Base-by-base conservation (phyloP, 108 stramenopile genomes). In the Conticribra weissflogii region DNA sequence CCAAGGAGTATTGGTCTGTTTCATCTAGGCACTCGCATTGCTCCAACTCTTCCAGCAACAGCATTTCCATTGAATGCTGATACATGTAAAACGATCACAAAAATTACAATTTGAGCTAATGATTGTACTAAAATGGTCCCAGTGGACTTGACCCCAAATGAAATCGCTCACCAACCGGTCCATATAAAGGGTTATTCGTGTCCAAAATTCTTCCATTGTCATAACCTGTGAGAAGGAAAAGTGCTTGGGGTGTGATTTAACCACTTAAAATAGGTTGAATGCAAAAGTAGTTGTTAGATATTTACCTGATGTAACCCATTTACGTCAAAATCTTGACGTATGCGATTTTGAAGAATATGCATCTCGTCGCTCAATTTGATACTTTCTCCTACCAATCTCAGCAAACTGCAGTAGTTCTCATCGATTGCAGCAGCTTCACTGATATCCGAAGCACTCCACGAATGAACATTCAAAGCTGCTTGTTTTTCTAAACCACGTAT, bases 41-140 rank as follows among this genome's bases (percentile, higher is more conserved):
- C 14, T 80, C 55, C 25, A 70, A 24, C 51, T 91, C 90, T 54
- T 91, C 90, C 5, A 91, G 55, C 1, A 91, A 34, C 48, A 87
- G 63, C 29, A 91, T 41, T 57, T 91, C 90, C 46, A 85, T 68
- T 22, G 83, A 74, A 53, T 88, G 90, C 14, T n/a, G n/a, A n/a
- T n/a, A n/a, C n/a, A n/a, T n/a, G n/a, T n/a, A n/a, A n/a, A n/a
- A n/a, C n/a, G n/a, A n/a, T n/a, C n/a, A n/a, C n/a, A n/a, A n/a
- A n/a, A n/a, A n/a, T n/a, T n/a, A n/a, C n/a, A n/a, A n/a, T n/a
- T n/a, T n/a, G n/a, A n/a, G n/a, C n/a, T n/a, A n/a, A n/a, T n/a
- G n/a, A n/a, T n/a, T n/a, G n/a, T n/a, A n/a, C n/a, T n/a, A n/a
- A n/a, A n/a, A n/a, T n/a, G n/a, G n/a, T n/a, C n/a, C n/a, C n/a